Evolutionary conservation across 2,329 filamentous ascomycete genomes (phyloP).

Genomic region (Pseudogymnoascus sp.): DNA sequence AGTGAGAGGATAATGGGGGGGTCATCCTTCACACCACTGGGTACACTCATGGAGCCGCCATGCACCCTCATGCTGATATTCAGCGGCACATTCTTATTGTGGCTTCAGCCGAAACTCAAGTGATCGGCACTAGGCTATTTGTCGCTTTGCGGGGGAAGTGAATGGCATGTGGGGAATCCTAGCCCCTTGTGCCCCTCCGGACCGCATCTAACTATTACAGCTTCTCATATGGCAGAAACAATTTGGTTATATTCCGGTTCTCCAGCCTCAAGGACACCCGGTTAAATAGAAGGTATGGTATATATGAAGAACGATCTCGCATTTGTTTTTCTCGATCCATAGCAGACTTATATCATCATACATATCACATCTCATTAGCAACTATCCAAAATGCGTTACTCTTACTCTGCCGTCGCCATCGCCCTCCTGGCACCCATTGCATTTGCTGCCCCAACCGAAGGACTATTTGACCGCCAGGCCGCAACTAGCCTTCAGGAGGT

Average conservation of each 20-base stretch:
- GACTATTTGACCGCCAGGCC: background rate
- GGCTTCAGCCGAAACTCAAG: background rate
- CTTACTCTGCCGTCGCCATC: background rate
- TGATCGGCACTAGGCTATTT: conserved; percentile 1
- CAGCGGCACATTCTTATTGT: background rate
- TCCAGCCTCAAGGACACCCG: background rate
- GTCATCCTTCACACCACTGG: no score
- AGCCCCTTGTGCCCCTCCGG: background rate
- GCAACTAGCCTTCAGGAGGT: conserved; percentile 44
- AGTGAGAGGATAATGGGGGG: background rate
- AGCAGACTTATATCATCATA: background rate
- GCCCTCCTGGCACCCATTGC: background rate
- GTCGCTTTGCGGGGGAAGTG: background rate
- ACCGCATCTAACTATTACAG: background rate
- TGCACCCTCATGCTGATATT: background rate
- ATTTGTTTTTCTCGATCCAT: background rate
- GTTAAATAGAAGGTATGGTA: background rate
- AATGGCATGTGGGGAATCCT: background rate
- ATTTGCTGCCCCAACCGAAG: background rate
- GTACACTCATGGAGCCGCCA: background rate
- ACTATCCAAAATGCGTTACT: background rate
- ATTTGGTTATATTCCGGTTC: background rate
- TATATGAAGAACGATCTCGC: background rate
- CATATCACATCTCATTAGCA: background rate
- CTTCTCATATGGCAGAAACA: conserved; percentile 4